A percentile compares a stretch with the other conserved stretches of the same genome.
These are phyloP conservation scores for Orbilia brochopaga DNA, from an alignment of 2,329 filamentous ascomycete genomes.

Conservation along the genomic window DNA sequence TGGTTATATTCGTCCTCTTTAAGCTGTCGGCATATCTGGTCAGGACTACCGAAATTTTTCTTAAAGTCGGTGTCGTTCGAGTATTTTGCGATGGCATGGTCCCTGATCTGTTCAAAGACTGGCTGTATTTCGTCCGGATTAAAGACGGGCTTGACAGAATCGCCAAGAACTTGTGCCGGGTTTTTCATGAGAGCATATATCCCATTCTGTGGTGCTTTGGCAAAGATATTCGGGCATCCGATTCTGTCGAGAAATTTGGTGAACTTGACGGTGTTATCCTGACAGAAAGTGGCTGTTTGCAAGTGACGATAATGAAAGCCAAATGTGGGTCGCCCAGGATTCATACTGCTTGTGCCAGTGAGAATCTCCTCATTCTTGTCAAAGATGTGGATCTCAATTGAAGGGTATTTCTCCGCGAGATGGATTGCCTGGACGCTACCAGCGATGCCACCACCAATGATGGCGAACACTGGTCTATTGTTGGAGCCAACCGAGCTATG, in stretches of 20 bases:
- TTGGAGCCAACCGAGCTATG: background rate
- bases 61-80: constrained; percentile 25
- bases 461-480: constrained; percentile 23
- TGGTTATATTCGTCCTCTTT: constrained; percentile 22
- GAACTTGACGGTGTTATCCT: constrained; percentile 34
- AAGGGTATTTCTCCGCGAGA: constrained; percentile 25
- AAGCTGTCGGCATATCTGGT: constrained; percentile 26
- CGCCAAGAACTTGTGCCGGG: constrained; percentile 7
- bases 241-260: constrained; percentile 28
- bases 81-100: constrained; percentile 26
- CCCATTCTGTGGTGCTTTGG: constrained; percentile 22
- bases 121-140: constrained; percentile 20
- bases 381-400: constrained; percentile 22
- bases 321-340: constrained; percentile 31
- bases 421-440: constrained; percentile 28
- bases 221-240: constrained; percentile 29
- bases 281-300: constrained; percentile 22
- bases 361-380: constrained; percentile 31
- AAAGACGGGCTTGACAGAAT: constrained; percentile 23
- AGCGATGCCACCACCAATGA: constrained; percentile 30
- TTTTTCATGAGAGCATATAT: constrained; percentile 29
- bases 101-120: constrained; percentile 23
- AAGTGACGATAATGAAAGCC: constrained; percentile 34
- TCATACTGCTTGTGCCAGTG: constrained; percentile 24
- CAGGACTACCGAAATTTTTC: constrained; percentile 25